phyloP scores from a whole-genome alignment of 1,284 basidiomycete species.

The Cutaneotrichosporon cutaneum region DNA sequence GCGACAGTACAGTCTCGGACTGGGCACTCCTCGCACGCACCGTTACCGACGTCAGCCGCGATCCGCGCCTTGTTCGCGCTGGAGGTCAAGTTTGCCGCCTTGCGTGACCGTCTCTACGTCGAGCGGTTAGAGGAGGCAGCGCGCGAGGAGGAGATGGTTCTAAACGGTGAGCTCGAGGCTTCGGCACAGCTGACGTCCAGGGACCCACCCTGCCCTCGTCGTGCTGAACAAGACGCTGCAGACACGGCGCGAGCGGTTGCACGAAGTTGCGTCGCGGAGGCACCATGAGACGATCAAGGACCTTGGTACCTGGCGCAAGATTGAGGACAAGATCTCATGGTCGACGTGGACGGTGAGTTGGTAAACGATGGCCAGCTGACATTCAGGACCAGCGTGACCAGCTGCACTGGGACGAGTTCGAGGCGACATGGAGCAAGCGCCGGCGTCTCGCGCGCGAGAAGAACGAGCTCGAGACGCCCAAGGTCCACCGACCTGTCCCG shows the following conservation, averaged over 20 bases:
- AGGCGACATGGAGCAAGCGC: conserved; percentile 57
- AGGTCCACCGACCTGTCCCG: conserved; percentile 50
- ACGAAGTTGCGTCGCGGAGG: conserved; percentile 46
- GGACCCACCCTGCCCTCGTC: conserved; percentile 57
- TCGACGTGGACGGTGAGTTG: conserved; percentile 55
- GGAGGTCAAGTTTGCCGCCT: conserved; percentile 59
- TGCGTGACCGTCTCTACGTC: conserved; percentile 59
- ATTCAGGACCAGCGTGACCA: conserved; percentile 47
- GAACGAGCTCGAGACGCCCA: conserved; percentile 56
- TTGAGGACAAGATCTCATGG: conserved; percentile 54
- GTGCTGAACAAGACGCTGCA: conserved; percentile 53
- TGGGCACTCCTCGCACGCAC: conserved; percentile 44
- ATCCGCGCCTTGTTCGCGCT: conserved; percentile 58
- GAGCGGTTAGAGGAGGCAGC: conserved; percentile 60
- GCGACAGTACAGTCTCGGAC: conserved; percentile 8
- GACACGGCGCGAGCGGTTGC: conserved; percentile 43
- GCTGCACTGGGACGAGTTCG: conserved; percentile 55
- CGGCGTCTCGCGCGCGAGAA: conserved; percentile 58
- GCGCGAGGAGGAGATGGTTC: conserved; percentile 58
- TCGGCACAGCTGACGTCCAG: conserved; percentile 32
- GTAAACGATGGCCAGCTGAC: conserved; percentile 14
- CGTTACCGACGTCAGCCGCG: conserved; percentile 53
- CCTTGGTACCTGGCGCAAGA: conserved; percentile 51
- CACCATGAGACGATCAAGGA: conserved; percentile 53
- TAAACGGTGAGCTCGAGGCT: conserved; percentile 52